Conservation (phyloP, 176 grass and related monocot genomes). For the Puccinellia tenuiflora region DNA sequence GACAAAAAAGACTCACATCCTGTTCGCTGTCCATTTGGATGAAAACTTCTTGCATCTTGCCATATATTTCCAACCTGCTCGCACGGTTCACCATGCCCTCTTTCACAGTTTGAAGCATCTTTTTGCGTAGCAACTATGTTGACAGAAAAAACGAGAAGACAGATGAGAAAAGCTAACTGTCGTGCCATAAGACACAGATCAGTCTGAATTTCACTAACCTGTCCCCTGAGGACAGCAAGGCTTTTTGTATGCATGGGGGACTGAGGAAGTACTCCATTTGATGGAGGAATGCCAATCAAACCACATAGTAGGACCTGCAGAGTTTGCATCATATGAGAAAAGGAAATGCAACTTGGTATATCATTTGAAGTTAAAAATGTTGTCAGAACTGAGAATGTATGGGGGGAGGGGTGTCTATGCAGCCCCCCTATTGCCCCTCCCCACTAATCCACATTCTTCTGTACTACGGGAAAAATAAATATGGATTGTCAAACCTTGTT, state of each 20-base stretch:
- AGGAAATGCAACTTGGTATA: neutral
- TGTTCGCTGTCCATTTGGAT: conserved; percentile 50
- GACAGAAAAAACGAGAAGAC: neutral
- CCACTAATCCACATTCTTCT: neutral
- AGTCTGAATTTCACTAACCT: conserved; percentile 54
- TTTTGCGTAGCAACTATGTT: conserved; percentile 65
- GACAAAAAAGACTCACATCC: conserved; percentile 36
- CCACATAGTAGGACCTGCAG: conserved; percentile 78
- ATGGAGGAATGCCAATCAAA: conserved; percentile 85
- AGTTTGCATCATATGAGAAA: conserved; percentile 29
- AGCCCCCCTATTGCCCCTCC: neutral
- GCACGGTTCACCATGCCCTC: conserved; percentile 48
- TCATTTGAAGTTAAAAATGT: neutral
- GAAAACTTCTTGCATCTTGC: conserved; percentile 88
- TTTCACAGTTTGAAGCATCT: conserved; percentile 77
- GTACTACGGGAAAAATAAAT: neutral
- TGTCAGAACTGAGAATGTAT: neutral
- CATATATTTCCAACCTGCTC: conserved; percentile 74
- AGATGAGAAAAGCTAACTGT: neutral
- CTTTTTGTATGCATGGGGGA: conserved; percentile 98
- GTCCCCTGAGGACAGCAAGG: conserved; percentile 75
- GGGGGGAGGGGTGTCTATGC: conserved; percentile 18
- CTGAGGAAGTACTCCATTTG: conserved; percentile 95
- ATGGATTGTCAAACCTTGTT: neutral
- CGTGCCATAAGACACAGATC: neutral